A percentile compares a stretch with the other conserved stretches of the same genome.
These are phyloP conservation scores for Vararia minispora DNA, from an alignment of 768 basidiomycete genomes.

Conservation along the genomic window DNA sequence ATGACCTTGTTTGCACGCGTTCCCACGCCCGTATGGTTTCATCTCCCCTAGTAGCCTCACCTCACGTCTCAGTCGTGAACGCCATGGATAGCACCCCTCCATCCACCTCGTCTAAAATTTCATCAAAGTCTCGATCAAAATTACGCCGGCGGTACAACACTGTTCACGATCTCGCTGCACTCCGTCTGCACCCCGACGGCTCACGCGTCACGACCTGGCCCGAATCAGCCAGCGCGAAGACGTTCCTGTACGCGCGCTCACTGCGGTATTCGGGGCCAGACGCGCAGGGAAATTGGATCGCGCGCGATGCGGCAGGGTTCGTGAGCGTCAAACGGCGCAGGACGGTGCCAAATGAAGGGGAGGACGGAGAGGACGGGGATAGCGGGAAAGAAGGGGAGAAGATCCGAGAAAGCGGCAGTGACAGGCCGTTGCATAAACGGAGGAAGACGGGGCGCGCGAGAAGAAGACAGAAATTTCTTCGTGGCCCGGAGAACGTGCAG, in stretches of 20 bases:
- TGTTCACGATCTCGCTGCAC: conserved; percentile 51
- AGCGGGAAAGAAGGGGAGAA: conserved; percentile 10
- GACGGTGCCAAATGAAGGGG: conserved; percentile 15
- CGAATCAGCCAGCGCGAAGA: conserved; percentile 17
- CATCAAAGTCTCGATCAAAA: too few relatives aligned
- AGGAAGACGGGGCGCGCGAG: conserved; percentile 5
- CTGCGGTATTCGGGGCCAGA: conserved; percentile 30
- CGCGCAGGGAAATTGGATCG: conserved; percentile 52
- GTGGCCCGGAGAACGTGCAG: not conserved
- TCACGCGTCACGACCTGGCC: conserved; percentile 35
- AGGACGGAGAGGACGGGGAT: conserved; percentile 17
- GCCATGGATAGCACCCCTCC: too few relatives aligned
- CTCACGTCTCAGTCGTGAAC: too few relatives aligned
- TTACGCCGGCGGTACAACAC: conserved; percentile 32
- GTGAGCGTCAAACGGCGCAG: conserved; percentile 28
- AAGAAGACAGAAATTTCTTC: conserved; percentile 9
- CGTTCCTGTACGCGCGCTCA: conserved; percentile 24
- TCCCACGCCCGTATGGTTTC: too few relatives aligned
- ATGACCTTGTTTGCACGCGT: too few relatives aligned
- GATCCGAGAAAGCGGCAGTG: conserved; percentile 5
- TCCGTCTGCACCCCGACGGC: conserved; percentile 58
- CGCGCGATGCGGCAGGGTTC: conserved; percentile 51
- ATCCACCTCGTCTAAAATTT: too few relatives aligned
- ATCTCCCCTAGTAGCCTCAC: too few relatives aligned
- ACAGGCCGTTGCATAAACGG: too few relatives aligned